phyloP scores from a whole-genome alignment of 441 rosid genomes.

The Populus hybrid region DNA sequence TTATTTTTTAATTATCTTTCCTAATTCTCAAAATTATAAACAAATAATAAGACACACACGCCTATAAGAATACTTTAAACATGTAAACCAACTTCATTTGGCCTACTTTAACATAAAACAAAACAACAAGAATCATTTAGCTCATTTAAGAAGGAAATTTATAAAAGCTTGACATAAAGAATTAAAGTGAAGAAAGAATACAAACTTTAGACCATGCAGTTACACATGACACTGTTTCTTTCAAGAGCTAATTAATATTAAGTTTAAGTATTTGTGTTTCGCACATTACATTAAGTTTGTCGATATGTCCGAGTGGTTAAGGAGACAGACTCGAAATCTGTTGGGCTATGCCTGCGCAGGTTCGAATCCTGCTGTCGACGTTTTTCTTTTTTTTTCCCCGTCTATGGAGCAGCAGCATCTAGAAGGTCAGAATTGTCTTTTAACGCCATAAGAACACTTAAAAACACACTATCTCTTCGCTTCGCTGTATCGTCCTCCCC shows the following conservation, averaged over 20 bases:
- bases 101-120: not conserved
- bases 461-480: not conserved
- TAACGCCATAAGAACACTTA: not conserved
- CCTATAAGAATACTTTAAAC: too few species aligned
- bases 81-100: not conserved
- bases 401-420: not conserved
- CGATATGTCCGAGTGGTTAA: slow-evolving; percentile 99
- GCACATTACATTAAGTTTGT: slow-evolving; percentile 7
- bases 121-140: not conserved
- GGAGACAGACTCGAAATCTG: slow-evolving; percentile 99
- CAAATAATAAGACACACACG: too few species aligned
- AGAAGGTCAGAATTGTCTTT: not conserved
- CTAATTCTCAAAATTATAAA: not conserved
- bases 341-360: slow-evolving; percentile 99
- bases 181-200: not conserved
- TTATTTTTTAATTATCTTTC: not conserved
- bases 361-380: slow-evolving; percentile 99
- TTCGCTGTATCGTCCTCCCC: not conserved
- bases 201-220: too few species aligned
- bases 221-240: too few species aligned
- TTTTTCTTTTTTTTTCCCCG: not conserved
- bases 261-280: too few species aligned
- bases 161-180: not conserved
- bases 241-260: too few species aligned
- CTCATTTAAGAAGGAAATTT: not conserved